Percentiles rank a stretch among this genome's conserved stretches.
Evolutionary conservation across 1,284 basidiomycete genomes (phyloP).

Genomic region (Agroathelia rolfsii): DNA sequence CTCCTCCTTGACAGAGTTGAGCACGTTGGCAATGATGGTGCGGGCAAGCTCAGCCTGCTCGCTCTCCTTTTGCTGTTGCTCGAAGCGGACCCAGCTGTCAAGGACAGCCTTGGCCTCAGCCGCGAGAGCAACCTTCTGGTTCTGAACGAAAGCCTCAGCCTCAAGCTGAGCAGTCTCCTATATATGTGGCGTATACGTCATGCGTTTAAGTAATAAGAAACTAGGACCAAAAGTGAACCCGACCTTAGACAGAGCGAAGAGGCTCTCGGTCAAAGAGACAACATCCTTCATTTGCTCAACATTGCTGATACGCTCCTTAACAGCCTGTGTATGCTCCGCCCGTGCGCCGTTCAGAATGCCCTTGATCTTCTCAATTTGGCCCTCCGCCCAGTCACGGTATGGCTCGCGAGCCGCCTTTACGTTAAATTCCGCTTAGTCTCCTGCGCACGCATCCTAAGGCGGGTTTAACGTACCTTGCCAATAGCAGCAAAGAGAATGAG

Average conservation of each 20-base stretch:
- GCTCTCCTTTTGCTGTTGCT: constrained; percentile 93
- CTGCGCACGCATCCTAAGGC: not conserved
- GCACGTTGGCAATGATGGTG: constrained; percentile 80
- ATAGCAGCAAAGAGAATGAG: constrained; percentile 83
- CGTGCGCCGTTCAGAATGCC: constrained; percentile 78
- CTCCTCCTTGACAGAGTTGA: constrained; percentile 77
- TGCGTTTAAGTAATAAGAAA: constrained; percentile 1
- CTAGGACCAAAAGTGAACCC: constrained; percentile 15
- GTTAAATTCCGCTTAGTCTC: constrained; percentile 7
- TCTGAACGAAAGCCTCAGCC: constrained; percentile 82
- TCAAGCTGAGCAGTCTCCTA: constrained; percentile 92
- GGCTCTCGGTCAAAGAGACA: constrained; percentile 79
- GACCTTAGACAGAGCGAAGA: constrained; percentile 91
- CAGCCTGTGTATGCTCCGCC: constrained; percentile 85
- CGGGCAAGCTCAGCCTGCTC: constrained; percentile 90
- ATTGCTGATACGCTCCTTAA: constrained; percentile 85
- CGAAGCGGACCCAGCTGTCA: constrained; percentile 97
- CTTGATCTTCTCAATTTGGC: constrained; percentile 78
- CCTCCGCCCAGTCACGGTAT: constrained; percentile 89
- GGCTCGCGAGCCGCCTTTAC: constrained; percentile 63
- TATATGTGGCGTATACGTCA: not conserved
- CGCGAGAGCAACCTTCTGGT: constrained; percentile 83
- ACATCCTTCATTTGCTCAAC: constrained; percentile 94
- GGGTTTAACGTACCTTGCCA: constrained; percentile 54
- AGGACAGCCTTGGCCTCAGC: constrained; percentile 90